Base-by-base conservation (phyloP, 2,329 filamentous ascomycete species). In the Tolypocladium guangdongense region DNA sequence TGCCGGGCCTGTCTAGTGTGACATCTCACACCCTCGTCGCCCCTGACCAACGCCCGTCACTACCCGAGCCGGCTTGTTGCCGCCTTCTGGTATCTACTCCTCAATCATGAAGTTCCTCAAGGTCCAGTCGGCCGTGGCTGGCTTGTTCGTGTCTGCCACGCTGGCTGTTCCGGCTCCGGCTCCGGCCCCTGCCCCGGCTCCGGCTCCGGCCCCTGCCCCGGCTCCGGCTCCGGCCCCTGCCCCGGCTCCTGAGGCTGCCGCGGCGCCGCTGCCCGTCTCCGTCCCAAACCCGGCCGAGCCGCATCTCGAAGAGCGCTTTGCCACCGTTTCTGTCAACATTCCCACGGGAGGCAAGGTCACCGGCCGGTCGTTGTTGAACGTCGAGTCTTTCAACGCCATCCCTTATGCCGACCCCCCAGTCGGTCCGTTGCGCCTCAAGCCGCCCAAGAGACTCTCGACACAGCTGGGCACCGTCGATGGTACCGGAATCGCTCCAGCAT, bases 381-480 rank as follows among this genome's bases (percentile, higher is more conserved):
- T 89, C 22, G 87, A 92, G 54, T 80, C 74, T 30, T 91, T 88
- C 71, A 82, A 78, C 53, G 87, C 84, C 24, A 88, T 93, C 53
- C 88, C 87, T 3, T 93, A 83, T 62, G 87, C 87, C 2, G 74
- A 88, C 56, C 78, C 86, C 1, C 88, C 88, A 0, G 75, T 79
- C 0, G 86, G 84, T 0, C 65, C 74, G 3, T 72, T 89, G 27
- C 82, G 88, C 18, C 77, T 93, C 36, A 84, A 79, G 63, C 84
- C 86, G 7, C 88, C 88, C 1, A 76, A 82, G 62, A 65, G 57
- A 33, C 69, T 88, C 18, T 80, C 75, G 7, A 68, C 72, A 5
- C 61, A 74, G 0, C 67, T 88, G 0, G 86, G 85, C 1, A 83
- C 74, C 0, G 73, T 86, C 38, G 75, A 82, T 39, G 85, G 83